Base-by-base conservation (phyloP, 2,329 filamentous ascomycete species). In the Fusarium staphyleae region DNA sequence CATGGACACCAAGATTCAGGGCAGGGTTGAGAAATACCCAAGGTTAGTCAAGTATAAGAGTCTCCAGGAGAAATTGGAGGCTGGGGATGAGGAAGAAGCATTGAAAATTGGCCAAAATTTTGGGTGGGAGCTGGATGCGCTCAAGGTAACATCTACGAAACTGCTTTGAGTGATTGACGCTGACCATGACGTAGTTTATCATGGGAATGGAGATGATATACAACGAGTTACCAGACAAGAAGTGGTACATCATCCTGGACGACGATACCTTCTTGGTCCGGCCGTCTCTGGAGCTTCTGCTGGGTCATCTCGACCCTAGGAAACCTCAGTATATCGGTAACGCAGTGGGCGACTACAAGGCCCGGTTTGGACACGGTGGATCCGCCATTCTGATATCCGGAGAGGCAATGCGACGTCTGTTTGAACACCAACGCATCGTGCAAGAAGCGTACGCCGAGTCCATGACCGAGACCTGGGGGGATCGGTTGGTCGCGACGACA, bases 231-330 rank as follows among this genome's bases (percentile, higher is more conserved):
- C 82, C 81, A 0, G 67, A 74, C 55, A 85, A 84, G 71, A 82
- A 82, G 65, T 85, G 82, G 82, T 85, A 84, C 63, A 67, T 84
- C 55, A 78, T 85, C 57, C 68, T 82, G 12, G 82, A 85, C 67
- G 82, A 85, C 67, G 82, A 85, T 65, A 85, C 81, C 1, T 85
- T 79, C 63, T 66, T 85, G 36, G 73, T 84, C 36, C 75, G 75
- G 44, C 73, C 77, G 3, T 81, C 81, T 11, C 68, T 85, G 22
- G 70, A 72, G 34, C 67, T 77, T 2, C 68, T 85, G 11, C 72
- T 85, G 12, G 73, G 74, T 14, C 80, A 82, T 49, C 69, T 85
- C 52, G 74, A 84, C 66, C 73, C 77, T 2, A 60, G 70, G 5
- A 69, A 72, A 44, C 75, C 78, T 12, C 74, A 80, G 34, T 84